These are phyloP conservation scores for Mycena haematopus DNA, from an alignment of 768 basidiomycete genomes.

Conservation along the genomic window DNA sequence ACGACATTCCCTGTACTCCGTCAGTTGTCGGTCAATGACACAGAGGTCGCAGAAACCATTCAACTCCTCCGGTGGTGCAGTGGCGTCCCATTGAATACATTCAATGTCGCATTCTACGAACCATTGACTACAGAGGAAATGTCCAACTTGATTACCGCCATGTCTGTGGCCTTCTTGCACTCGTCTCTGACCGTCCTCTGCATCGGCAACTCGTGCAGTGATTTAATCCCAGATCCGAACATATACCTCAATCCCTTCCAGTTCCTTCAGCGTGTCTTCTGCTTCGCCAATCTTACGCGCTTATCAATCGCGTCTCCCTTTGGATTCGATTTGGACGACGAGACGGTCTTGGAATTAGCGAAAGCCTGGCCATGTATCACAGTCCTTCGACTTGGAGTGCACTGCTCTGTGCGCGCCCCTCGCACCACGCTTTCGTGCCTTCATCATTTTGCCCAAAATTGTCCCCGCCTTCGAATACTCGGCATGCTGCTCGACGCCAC, in stretches of 20 bases:
- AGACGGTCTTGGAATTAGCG: background rate
- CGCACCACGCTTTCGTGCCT: constrained; percentile 9
- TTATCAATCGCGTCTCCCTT: background rate
- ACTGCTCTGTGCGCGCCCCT: background rate
- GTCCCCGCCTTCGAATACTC: constrained; percentile 9
- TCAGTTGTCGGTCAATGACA: background rate
- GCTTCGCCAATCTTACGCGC: background rate
- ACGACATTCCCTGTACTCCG: background rate
- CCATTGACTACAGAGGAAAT: no score
- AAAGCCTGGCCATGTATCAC: constrained; percentile 12
- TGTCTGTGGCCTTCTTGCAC: background rate
- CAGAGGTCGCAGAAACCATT: background rate
- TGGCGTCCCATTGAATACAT: background rate
- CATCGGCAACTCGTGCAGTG: background rate
- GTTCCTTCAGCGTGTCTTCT: background rate
- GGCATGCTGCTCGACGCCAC: constrained; percentile 3
- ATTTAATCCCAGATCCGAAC: background rate
- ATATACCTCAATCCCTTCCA: background rate
- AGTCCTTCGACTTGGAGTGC: background rate
- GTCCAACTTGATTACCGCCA: background rate
- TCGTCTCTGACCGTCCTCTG: background rate
- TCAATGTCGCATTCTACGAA: background rate
- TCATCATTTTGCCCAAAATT: constrained; percentile 5
- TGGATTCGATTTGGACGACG: background rate
- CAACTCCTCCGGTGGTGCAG: background rate